phyloP scores from a whole-genome alignment of 208 protist species.

The Leishmania arabica region DNA sequence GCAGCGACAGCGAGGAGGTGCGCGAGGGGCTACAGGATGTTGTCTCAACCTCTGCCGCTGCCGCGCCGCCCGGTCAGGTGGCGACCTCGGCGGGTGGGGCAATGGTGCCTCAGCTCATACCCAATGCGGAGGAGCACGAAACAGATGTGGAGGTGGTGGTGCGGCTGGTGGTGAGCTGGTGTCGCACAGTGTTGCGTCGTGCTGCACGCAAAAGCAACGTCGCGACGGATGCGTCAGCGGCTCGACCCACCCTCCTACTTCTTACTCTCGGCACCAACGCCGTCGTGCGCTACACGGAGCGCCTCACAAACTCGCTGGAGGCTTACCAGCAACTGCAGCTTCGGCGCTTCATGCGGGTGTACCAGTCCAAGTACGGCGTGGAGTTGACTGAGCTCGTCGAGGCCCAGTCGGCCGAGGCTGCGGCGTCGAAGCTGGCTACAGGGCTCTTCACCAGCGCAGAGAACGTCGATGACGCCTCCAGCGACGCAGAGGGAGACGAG shows the following conservation, averaged over 20 bases:
- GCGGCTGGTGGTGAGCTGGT: slow-evolving; percentile 62
- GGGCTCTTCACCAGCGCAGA: background rate
- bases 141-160: slow-evolving; percentile 56
- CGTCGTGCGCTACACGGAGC: slow-evolving; percentile 55
- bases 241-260: slow-evolving; percentile 39
- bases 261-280: slow-evolving; percentile 40
- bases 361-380: slow-evolving; percentile 53
- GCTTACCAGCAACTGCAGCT: slow-evolving; percentile 67
- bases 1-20: slow-evolving; percentile 23
- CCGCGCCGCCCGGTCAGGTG: background rate
- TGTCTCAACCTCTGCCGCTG: background rate
- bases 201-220: background rate
- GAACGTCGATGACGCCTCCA: slow-evolving; percentile 12
- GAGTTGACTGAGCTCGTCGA: slow-evolving; percentile 17
- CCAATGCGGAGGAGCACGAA: slow-evolving; percentile 60
- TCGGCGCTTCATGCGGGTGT: slow-evolving; percentile 54
- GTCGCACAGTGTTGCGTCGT: slow-evolving; percentile 26
- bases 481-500: slow-evolving; percentile 10
- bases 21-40: background rate
- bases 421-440: slow-evolving; percentile 1
- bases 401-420: background rate
- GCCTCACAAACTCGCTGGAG: slow-evolving; percentile 52
- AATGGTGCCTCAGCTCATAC: slow-evolving; percentile 37
- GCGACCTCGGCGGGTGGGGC: background rate
- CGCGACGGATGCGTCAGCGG: background rate